Evolutionary conservation across 305 asterid genomes (phyloP), one percentile per base, ranked within the genome.

Genomic region (Euphrasia arctica): DNA sequence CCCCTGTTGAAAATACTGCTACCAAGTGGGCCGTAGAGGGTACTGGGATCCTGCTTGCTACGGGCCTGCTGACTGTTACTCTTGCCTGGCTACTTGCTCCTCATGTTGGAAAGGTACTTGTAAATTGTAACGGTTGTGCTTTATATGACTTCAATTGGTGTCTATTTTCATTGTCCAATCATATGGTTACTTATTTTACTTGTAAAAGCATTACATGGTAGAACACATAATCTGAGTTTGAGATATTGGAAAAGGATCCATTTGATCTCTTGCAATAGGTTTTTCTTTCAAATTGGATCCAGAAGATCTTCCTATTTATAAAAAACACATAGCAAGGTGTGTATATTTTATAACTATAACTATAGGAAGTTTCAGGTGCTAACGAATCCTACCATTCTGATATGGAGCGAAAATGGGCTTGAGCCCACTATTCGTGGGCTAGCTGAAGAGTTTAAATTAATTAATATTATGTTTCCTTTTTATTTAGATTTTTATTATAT

Each of bases 11-110:
- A 68, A 85, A 78, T 74, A 72, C 82, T 68, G 88, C 93, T 65
- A 82, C 96, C 41, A 86, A 78, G 77, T 91, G 95, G 97, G 95
- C 92, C 47, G 96, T 88, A 4, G 96, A 88, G 76, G 85, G 91
- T 70, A 88, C 95, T 29, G 97, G 95, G 57, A 86, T 91, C 70
- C 78, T 91, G 70, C 90, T 91, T 61, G 97, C 97, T 22, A 85
- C 97, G 13, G 97, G 97, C 64, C 85, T 91, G 70, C 85, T 91
- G 75, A 91, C 96, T 61, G 91, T 91, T 55, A 86, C 93, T 43
- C 91, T 91, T 61, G 93, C 96, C 4, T 88, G 97, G 96, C 85
- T 91, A 56, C 83, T 91, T 68, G 95, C 96, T 62, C 96, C 97
- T 65, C 95, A 83, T 67, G 97, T 91, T 59, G 96, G 97, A 74